Base-by-base conservation (phyloP, 2,329 filamentous ascomycete species). In the Alternaria gansuensis region DNA sequence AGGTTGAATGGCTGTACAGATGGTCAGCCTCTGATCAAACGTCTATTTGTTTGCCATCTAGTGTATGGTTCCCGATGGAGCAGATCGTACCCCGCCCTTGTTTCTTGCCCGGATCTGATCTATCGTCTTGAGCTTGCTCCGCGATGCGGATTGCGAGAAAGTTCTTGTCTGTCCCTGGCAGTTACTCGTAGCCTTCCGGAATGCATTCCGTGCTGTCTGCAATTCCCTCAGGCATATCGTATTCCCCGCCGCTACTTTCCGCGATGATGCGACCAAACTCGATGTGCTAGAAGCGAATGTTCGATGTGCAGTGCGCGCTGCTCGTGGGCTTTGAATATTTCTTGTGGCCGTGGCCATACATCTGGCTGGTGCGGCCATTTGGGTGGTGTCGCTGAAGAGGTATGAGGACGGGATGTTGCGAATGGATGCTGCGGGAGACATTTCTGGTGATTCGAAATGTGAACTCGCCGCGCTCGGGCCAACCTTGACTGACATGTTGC, bases 1-100 rank as follows among this genome's bases (percentile, higher is more conserved):
- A 91, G 93, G 53, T 93, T 97, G 82, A 99, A 98, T 29, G 95
- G 95, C 89, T 93, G 64, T 34, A 29, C 9, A 33, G 3, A n/a
- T 4, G 43, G 49, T 63, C 43, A 64, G 62, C 44, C 17, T 21
- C n/a, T 65, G 57, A 44, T 29, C 9, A 33, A 6, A 23, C 11
- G 23, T 17, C 9, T n/a, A 11, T 21, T 14, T 34, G 17, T 10
- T 17, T 40, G 7, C 10, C 17, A 39, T 24, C 17, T 21, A 7
- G 36, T 26, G 7, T 5, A n/a, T 31, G 13, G 31, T 3, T 14
- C 24, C n/a, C 6, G 1, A 31, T 7, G 48, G 29, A 17, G 39
- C 31, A 36, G 6, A 26, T 62, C 72, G 14, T 75, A 76, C 74
- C 51, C 75, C 75, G 40, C 71, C 69, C 63, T 72, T 73, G 45